Conservation (phyloP, 257 asterid genomes). For the Solanum pinnatisectum region DNA sequence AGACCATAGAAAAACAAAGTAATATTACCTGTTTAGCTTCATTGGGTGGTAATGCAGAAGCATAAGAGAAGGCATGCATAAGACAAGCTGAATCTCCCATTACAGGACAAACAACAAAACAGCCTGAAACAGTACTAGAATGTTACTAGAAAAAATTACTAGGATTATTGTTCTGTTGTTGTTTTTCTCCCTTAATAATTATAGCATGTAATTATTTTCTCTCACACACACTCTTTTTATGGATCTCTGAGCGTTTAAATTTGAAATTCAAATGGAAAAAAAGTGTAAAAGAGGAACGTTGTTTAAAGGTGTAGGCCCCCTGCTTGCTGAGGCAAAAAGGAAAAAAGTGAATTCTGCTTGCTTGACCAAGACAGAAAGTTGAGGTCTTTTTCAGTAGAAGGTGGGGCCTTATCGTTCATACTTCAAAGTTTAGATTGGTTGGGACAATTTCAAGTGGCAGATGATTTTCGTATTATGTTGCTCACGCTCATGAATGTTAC, state of each 20-base stretch:
- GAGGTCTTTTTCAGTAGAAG: background rate
- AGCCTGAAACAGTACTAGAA: background rate
- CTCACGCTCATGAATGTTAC: background rate
- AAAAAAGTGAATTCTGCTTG: background rate
- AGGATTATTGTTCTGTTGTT: background rate
- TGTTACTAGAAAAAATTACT: background rate
- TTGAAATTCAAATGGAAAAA: conserved; percentile 64
- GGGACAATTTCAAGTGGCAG: background rate
- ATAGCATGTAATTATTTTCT: background rate
- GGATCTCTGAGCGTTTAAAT: conserved; percentile 10
- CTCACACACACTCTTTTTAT: background rate
- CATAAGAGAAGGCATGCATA: conserved; percentile 64
- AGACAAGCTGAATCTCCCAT: conserved; percentile 87
- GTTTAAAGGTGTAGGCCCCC: background rate
- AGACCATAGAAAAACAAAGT: background rate
- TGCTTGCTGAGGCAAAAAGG: background rate
- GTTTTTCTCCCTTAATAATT: background rate
- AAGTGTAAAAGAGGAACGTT: background rate
- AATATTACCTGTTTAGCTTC: conserved; percentile 51
- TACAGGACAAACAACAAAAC: background rate
- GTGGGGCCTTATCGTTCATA: background rate
- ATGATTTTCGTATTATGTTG: background rate
- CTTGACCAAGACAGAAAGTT: background rate
- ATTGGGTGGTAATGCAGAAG: conserved; percentile 54
- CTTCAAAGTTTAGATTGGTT: background rate